phyloP scores from a whole-genome alignment of 805 yeast species.

The Barnettozyma californica region DNA sequence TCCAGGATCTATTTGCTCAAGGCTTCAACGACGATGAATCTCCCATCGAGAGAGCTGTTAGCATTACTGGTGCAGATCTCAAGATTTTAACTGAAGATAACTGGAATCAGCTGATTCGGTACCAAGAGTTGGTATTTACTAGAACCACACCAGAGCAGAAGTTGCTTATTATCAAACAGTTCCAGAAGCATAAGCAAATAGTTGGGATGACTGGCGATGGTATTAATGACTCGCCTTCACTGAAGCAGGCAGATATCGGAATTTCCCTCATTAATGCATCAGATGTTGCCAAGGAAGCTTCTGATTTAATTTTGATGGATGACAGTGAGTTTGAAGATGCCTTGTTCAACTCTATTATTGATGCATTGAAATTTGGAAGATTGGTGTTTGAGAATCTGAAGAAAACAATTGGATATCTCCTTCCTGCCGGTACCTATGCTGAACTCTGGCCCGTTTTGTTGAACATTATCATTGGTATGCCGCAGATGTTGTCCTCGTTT shows the following conservation, averaged over 20 bases:
- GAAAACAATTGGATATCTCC: slow-evolving; percentile 40
- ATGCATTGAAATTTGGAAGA: slow-evolving; percentile 38
- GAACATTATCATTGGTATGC: slow-evolving; percentile 44
- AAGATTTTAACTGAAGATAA: slow-evolving; percentile 19
- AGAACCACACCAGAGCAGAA: slow-evolving; percentile 45
- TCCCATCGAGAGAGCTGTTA: background rate
- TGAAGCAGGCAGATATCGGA: slow-evolving; percentile 79
- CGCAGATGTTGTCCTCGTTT: slow-evolving; percentile 44
- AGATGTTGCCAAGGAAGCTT: slow-evolving; percentile 11
- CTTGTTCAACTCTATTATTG: slow-evolving; percentile 27
- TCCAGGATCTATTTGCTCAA: slow-evolving; percentile 8
- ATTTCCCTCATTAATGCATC: slow-evolving; percentile 54
- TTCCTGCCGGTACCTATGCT: slow-evolving; percentile 49
- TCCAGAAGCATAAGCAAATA: slow-evolving; percentile 61
- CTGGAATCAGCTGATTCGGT: slow-evolving; percentile 36
- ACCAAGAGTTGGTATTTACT: slow-evolving; percentile 35
- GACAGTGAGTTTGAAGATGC: slow-evolving; percentile 3
- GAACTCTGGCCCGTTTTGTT: slow-evolving; percentile 47
- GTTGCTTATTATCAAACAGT: slow-evolving; percentile 41
- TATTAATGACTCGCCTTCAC: slow-evolving; percentile 84
- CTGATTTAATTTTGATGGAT: slow-evolving; percentile 19
- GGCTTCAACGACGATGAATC: background rate
- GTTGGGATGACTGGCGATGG: slow-evolving; percentile 96
- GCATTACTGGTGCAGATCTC: background rate
- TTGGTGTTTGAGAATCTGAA: slow-evolving; percentile 44